Conservation (phyloP, 2,329 filamentous ascomycete genomes). For the Curvularia hawaiiensis region DNA sequence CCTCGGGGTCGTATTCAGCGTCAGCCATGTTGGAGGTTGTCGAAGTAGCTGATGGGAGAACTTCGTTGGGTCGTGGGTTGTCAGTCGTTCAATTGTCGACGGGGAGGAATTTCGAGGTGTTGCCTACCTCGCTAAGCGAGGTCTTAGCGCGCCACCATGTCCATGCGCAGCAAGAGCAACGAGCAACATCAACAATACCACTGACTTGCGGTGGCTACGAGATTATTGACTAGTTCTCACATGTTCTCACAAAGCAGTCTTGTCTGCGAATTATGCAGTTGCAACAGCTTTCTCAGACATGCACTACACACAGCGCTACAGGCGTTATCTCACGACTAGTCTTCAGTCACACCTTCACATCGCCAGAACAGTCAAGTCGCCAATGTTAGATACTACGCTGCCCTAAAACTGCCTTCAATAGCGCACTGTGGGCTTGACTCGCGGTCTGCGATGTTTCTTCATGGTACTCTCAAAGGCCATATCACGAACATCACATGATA, state of each 20-base stretch:
- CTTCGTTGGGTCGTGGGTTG: slow-evolving; percentile 37
- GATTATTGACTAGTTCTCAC: not conserved
- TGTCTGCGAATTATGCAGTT: no score
- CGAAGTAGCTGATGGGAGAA: slow-evolving; percentile 51
- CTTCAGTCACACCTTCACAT: not conserved
- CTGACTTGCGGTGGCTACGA: not conserved
- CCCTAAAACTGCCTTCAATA: no score
- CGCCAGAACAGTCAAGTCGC: not conserved
- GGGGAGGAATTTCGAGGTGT: slow-evolving; percentile 17
- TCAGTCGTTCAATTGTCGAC: slow-evolving; percentile 41
- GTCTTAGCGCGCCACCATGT: slow-evolving; percentile 12
- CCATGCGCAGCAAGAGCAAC: slow-evolving; percentile 7
- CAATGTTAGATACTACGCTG: not conserved
- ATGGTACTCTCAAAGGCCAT: not conserved
- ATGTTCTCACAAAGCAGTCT: not conserved
- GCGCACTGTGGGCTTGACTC: not conserved
- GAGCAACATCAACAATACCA: slow-evolving; percentile 4
- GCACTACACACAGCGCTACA: not conserved
- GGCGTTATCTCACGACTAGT: not conserved
- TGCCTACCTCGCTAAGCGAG: slow-evolving; percentile 16
- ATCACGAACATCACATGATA: not conserved
- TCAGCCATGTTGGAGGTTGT: slow-evolving; percentile 79
- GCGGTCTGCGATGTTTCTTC: no score
- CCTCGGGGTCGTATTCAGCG: slow-evolving; percentile 68
- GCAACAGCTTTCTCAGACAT: not conserved